Percentiles rank a stretch among this genome's conserved stretches.
These are phyloP conservation scores for Castanea sativa DNA, from an alignment of 306 rosid species.

Conservation along the genomic window DNA sequence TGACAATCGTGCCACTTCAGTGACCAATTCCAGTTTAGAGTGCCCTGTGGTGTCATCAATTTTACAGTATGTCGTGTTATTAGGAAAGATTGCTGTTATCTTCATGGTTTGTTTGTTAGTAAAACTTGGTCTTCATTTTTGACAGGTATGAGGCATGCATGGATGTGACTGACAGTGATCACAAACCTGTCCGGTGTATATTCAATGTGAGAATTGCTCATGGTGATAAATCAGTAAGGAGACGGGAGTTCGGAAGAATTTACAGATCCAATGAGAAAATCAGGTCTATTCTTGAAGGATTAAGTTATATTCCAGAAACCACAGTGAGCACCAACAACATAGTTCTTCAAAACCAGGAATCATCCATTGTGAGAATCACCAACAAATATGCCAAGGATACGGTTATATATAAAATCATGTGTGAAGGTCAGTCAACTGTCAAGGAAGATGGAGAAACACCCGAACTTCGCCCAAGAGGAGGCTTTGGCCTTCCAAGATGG, in stretches of 20 bases:
- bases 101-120: conserved; percentile 4
- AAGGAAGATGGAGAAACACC: conserved; percentile 62
- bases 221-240: conserved; percentile 83
- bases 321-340: conserved; percentile 53
- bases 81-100: conserved; percentile 13
- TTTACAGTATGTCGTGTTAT: conserved; percentile 61
- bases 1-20: conserved; percentile 64
- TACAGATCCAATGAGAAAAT: conserved; percentile 63
- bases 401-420: conserved; percentile 61
- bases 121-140: conserved; percentile 24
- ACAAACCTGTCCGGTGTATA: conserved; percentile 95
- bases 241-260: conserved; percentile 77
- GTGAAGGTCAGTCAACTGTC: conserved; percentile 62
- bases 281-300: conserved; percentile 59
- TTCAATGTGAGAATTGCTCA: conserved; percentile 68
- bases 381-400: conserved; percentile 61
- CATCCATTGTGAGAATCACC: conserved; percentile 50
- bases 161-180: conserved; percentile 99
- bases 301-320: conserved; percentile 64
- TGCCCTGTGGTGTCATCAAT: conserved; percentile 90
- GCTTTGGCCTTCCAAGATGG: conserved; percentile 93
- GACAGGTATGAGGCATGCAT: conserved; percentile 92
- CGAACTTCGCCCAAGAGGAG: conserved; percentile 62
- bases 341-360: conserved; percentile 76
- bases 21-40: conserved; percentile 65